A percentile compares a stretch with the other conserved stretches of the same genome.
Evolutionary conservation across 192 early-diverging fungal genomes (phyloP).

Genomic region (Linnemannia hyalina): DNA sequence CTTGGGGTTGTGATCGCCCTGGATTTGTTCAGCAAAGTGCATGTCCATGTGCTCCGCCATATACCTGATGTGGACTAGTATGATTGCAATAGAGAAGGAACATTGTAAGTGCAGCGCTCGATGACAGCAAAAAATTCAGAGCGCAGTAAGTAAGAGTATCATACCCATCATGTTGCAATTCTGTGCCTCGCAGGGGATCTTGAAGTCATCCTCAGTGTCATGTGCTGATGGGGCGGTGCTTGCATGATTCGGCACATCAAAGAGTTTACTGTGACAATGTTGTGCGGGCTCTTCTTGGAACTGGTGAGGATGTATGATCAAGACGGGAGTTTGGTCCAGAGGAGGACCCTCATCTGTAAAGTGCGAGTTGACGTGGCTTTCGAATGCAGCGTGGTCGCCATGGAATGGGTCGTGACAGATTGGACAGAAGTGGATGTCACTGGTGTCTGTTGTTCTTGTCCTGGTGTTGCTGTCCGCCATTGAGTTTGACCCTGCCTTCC

Average conservation of each 20-base stretch:
- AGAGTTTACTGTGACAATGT: neutral
- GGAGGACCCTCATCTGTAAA: slow-evolving; percentile 17
- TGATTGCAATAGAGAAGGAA: neutral
- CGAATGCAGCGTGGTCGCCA: slow-evolving; percentile 33
- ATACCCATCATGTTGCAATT: slow-evolving; percentile 36
- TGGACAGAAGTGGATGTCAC: slow-evolving; percentile 22
- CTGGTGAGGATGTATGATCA: neutral
- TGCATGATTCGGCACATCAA: neutral
- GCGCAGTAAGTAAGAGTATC: neutral
- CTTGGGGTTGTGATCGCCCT: neutral
- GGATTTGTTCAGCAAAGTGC: slow-evolving; percentile 44
- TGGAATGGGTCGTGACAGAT: slow-evolving; percentile 32
- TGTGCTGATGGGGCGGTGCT: neutral
- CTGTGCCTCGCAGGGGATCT: slow-evolving; percentile 39
- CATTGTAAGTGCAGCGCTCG: neutral
- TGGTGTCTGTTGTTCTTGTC: neutral
- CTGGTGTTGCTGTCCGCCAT: neutral
- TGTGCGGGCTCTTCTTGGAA: neutral
- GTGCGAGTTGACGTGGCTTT: slow-evolving; percentile 43
- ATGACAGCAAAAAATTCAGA: neutral
- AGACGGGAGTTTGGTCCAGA: neutral
- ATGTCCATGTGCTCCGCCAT: slow-evolving; percentile 50
- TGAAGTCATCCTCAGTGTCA: slow-evolving; percentile 9
- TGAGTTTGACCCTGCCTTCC: neutral
- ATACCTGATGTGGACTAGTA: slow-evolving; percentile 29